phyloP scores from a whole-genome alignment of 2,329 filamentous ascomycete genomes.

The Coleophoma cylindrospora region DNA sequence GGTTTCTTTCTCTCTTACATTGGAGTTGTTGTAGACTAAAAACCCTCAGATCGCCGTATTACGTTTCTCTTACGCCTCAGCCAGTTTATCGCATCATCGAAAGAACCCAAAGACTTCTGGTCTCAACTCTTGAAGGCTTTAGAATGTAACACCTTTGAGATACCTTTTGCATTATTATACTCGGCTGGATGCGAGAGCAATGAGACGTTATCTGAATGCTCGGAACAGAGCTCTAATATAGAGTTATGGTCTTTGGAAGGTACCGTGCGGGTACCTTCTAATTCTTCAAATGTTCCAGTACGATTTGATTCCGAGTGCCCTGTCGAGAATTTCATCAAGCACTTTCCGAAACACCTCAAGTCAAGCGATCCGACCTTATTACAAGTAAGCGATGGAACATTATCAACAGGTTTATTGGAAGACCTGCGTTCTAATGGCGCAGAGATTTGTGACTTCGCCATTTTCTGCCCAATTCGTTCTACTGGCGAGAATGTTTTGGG shows the following conservation, averaged over 20 bases:
- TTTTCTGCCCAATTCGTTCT: slow-evolving; percentile 65
- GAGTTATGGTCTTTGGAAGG: slow-evolving; percentile 17
- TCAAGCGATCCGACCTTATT: slow-evolving; percentile 11
- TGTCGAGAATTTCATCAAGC: slow-evolving; percentile 7
- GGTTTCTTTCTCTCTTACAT: background rate
- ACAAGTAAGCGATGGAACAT: slow-evolving; percentile 36
- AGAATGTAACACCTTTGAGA: slow-evolving; percentile 20
- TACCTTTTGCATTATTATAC: slow-evolving; percentile 28
- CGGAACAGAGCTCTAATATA: slow-evolving; percentile 8
- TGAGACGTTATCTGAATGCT: slow-evolving; percentile 14
- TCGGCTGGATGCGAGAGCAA: slow-evolving; percentile 21
- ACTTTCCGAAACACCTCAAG: slow-evolving; percentile 12
- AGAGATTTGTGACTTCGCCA: slow-evolving; percentile 56
- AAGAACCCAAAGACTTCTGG: slow-evolving; percentile 30
- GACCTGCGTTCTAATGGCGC: slow-evolving; percentile 60
- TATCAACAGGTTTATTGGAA: slow-evolving; percentile 52
- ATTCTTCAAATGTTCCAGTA: slow-evolving; percentile 3
- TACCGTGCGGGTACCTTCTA: slow-evolving; percentile 7
- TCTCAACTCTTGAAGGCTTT: slow-evolving; percentile 18
- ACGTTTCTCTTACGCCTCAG: slow-evolving; percentile 32
- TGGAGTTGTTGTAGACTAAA: background rate
- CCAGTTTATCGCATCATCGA: slow-evolving; percentile 24
- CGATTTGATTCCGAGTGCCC: slow-evolving; percentile 2
- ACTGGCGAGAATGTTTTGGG: slow-evolving; percentile 62
- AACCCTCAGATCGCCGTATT: slow-evolving; percentile 24